phyloP scores from a whole-genome alignment of 495 filamentous ascomycete species.

The Pyronema domesticum region DNA sequence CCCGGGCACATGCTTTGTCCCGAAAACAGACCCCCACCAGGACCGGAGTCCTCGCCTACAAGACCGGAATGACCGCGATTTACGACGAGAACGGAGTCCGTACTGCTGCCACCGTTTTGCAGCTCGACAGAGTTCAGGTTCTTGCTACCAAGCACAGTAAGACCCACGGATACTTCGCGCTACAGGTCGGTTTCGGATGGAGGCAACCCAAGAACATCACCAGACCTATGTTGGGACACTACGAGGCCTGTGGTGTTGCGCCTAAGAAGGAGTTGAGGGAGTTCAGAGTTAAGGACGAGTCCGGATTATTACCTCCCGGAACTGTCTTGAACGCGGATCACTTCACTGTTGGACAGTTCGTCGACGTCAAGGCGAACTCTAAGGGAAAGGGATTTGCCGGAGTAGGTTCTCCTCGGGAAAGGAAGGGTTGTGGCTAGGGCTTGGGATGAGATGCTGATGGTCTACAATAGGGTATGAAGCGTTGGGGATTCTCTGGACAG shows the following conservation, averaged over 20 bases:
- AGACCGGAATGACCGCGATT: constrained; percentile 88
- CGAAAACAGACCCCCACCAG: constrained; percentile 66
- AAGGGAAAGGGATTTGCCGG: constrained; percentile 85
- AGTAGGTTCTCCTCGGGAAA: constrained; percentile 14
- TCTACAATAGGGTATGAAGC: constrained; percentile 60
- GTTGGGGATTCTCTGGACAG: constrained; percentile 73
- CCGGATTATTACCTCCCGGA: constrained; percentile 56
- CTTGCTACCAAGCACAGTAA: constrained; percentile 63
- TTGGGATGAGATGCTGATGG: neutral
- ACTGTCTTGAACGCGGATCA: constrained; percentile 58
- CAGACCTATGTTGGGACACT: constrained; percentile 69
- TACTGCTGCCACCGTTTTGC: constrained; percentile 75
- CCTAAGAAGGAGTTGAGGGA: constrained; percentile 70
- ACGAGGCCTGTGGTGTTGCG: constrained; percentile 52
- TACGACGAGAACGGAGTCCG: constrained; percentile 64
- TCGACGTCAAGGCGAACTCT: constrained; percentile 62
- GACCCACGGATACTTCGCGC: constrained; percentile 75
- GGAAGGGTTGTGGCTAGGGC: neutral
- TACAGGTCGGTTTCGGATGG: constrained; percentile 73
- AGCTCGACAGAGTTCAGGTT: constrained; percentile 82
- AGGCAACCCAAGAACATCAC: constrained; percentile 57
- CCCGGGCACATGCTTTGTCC: constrained; percentile 59
- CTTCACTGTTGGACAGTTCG: constrained; percentile 78
- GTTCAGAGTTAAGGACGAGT: constrained; percentile 59
- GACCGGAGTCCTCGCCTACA: constrained; percentile 64